These are phyloP conservation scores for Corymbia calophylla DNA, from an alignment of 441 rosid species.

Conservation along the genomic window DNA sequence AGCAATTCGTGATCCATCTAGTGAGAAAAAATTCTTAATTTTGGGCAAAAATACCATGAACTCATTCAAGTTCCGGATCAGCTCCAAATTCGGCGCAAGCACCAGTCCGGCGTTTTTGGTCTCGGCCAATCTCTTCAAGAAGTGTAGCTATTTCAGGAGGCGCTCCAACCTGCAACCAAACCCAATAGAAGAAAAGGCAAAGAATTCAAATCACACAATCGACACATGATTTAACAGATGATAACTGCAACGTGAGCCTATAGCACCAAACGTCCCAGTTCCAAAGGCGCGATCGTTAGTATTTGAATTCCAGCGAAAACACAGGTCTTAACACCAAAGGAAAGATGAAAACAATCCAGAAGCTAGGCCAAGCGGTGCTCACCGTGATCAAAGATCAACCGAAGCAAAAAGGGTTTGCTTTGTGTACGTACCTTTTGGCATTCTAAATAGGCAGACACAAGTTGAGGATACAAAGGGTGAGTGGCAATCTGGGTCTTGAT, in stretches of 20 bases:
- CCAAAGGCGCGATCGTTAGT: not conserved
- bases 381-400: not conserved
- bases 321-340: not conserved
- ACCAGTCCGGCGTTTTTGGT: slow-evolving; percentile 12
- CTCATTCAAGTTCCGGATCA: slow-evolving; percentile 62
- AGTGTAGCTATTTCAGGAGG: slow-evolving; percentile 38
- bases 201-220: not conserved
- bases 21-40: not conserved
- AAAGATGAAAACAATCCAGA: not conserved
- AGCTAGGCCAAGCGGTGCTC: not conserved
- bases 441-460: slow-evolving; percentile 45
- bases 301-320: not conserved
- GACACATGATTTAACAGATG: not conserved
- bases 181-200: not conserved
- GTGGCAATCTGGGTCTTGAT: slow-evolving; percentile 53
- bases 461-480: slow-evolving; percentile 58
- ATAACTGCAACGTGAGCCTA: not conserved
- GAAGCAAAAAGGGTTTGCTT: not conserved
- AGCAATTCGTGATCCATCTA: not conserved
- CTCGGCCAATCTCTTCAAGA: slow-evolving; percentile 38
- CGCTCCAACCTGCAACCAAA: slow-evolving; percentile 46
- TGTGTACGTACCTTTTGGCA: slow-evolving; percentile 45
- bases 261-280: not conserved
- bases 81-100: slow-evolving; percentile 28
- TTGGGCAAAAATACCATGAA: slow-evolving; percentile 40